A percentile compares a stretch with the other conserved stretches of the same genome.
phyloP scores from a whole-genome alignment of 768 basidiomycete genomes.

The Paxillus involutus region DNA sequence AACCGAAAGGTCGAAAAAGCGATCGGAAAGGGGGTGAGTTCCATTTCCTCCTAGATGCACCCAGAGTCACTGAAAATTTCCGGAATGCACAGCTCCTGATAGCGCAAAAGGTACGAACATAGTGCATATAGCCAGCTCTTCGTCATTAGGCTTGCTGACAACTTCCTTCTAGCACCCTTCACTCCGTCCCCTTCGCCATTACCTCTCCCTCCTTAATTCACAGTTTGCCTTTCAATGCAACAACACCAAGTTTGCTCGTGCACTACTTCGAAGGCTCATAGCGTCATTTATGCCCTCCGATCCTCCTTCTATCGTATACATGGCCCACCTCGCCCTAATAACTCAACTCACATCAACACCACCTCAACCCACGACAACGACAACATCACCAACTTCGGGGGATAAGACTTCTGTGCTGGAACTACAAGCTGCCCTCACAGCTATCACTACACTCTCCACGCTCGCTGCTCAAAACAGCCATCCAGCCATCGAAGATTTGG shows the following conservation, averaged over 20 bases:
- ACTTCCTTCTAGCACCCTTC: constrained; percentile 53
- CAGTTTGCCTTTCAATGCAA: constrained; percentile 46
- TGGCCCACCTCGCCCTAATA: constrained; percentile 56
- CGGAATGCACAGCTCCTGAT: constrained; percentile 42
- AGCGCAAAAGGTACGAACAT: constrained; percentile 54
- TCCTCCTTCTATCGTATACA: constrained; percentile 53
- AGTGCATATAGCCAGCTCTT: constrained; percentile 6
- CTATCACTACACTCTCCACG: constrained; percentile 34
- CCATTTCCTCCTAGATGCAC: neutral
- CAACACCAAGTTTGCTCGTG: constrained; percentile 60
- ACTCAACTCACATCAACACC: constrained; percentile 36
- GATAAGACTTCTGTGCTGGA: constrained; percentile 14
- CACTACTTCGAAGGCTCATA: constrained; percentile 54
- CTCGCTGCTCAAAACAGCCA: constrained; percentile 36
- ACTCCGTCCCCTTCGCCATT: constrained; percentile 57
- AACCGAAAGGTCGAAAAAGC: constrained; percentile 56
- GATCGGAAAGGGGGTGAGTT: constrained; percentile 66
- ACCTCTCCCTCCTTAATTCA: constrained; percentile 61
- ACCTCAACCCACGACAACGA: constrained; percentile 7
- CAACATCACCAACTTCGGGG: constrained; percentile 8
- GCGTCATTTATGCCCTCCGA: constrained; percentile 45
- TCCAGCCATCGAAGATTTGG: constrained; percentile 45
- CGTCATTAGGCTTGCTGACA: constrained; percentile 3
- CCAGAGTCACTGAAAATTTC: neutral
- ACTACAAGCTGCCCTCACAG: constrained; percentile 30